Base-by-base conservation (phyloP, 352 stramenopile species). In the Globisporangium paddicum region DNA sequence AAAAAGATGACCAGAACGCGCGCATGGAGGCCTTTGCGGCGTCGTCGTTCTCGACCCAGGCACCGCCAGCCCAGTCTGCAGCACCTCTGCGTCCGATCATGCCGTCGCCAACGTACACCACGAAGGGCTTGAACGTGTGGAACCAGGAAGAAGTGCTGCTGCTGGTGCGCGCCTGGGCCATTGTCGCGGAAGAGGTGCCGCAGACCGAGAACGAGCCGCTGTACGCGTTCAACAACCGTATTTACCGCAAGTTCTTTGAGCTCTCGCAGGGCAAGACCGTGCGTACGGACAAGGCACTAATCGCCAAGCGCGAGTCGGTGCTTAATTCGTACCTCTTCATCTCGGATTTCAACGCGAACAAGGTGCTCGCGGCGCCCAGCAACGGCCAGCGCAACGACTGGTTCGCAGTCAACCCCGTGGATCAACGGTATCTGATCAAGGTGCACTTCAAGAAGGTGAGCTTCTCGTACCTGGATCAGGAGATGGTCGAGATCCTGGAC, bases 301-400 rank as follows among this genome's bases (percentile, higher is more conserved):
- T 56, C 26, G 56, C 56, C 11, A 62, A 62, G 56, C 56, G 56
- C 23, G 56, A 62, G 18, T 62, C 56, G 11, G 21, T 62, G 1
- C n/a, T 62, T 11, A 38, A 62, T 25, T 62, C 56, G 45, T 62
- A 62, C 35, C 38, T 42, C 45, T 62, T 62, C 32, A 62, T 62
- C 56, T 50, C 32, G 32, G 56, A 62, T 35, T 62, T 56, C 26
- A 55, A 62, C 25, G 32, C 55, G 18, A 19, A 48, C 34, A 49
- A 50, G 28, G 34, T 62, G 21, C 23, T 49, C 32, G 35, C 34
- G 18, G 32, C 37, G 37, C 28, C 56, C 16, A 37, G n/a, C 8
- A 37, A 11, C 8, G 46, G 56, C 1, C 18, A 28, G 10, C 9
- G 32, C 13, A 48, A 25, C 45, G 56, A 62, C 46, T 62, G 56